Base-by-base conservation (phyloP, 257 asterid genomes). In the Agastache rugosa region DNA sequence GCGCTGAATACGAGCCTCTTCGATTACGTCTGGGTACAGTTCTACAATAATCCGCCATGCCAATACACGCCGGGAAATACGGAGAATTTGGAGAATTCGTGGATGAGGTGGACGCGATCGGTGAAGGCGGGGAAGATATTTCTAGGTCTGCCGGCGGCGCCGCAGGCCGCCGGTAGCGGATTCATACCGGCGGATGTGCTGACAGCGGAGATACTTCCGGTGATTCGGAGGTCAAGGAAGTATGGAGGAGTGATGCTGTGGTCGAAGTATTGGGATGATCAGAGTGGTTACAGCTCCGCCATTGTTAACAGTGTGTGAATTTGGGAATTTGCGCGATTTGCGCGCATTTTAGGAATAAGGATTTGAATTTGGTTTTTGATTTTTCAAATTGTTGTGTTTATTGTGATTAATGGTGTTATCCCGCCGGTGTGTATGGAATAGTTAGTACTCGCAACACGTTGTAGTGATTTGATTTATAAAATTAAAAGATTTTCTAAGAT, bases 161-260 rank as follows among this genome's bases (percentile, higher is more conserved):
- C 82, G 17, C 75, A 77, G 74, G 96, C 89, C 0, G 89, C 96
- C 41, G 97, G 91, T 5, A 84, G 89, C 61, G 97, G 97, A 34
- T 92, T 77, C 62, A 78, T 88, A 62, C 90, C 93, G 73, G 75
- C 88, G 58, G 76, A 70, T 1, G 85, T 76, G 67, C 72, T 87
- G 78, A 78, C 72, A 31, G 53, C 74, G 39, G 73, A 85, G 75
- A 79, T 89, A 41, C 76, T 88, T 3, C 93, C 96, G 75, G 85
- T 35, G 81, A 89, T 89, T 3, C 78, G 34, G 55, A 78, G 62
- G 23, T 85, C 90, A 34, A 50, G 22, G 8, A 82, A 83, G 69
- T 91, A 86, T 10, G 96, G 97, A 2, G 97, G 97, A 7, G 93
- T 88, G 58, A 92, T 92, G 95, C 84, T 92, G 54, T 89, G 95